These are phyloP conservation scores for Fusarium sp. DNA, from an alignment of 2,329 filamentous ascomycete genomes.

Conservation along the genomic window DNA sequence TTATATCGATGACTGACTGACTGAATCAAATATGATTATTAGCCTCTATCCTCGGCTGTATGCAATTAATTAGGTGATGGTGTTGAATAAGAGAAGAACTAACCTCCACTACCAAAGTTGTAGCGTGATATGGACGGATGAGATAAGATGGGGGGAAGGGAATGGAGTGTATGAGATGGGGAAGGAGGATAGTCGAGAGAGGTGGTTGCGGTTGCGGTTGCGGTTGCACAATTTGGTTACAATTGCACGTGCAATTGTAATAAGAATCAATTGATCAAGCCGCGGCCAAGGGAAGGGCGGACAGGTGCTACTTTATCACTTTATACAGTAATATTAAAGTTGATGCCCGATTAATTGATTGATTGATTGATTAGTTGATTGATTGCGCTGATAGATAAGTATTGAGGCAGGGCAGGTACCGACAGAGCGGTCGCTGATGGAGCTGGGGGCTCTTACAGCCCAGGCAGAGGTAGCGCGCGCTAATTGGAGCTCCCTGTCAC, in stretches of 20 bases:
- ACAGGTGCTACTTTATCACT: neutral
- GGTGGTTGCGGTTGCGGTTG: constrained; percentile 23
- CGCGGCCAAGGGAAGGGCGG: constrained; percentile 11
- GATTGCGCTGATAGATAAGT: neutral
- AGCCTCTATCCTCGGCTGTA: constrained; percentile 13
- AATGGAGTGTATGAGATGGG: constrained; percentile 20
- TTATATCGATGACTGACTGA: neutral
- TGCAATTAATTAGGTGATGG: constrained; percentile 23
- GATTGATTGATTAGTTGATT: neutral
- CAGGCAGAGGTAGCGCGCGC: constrained; percentile 36
- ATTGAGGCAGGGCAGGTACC: constrained; percentile 19
- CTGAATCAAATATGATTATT: neutral
- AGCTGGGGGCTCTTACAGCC: constrained; percentile 20
- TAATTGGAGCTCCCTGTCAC: constrained; percentile 32
- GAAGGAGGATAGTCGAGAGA: constrained; percentile 31
- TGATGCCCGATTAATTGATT: constrained; percentile 2
- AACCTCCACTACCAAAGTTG: constrained; percentile 11
- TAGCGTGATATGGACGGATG: constrained; percentile 33
- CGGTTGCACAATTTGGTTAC: constrained; percentile 38
- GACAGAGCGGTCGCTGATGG: constrained; percentile 38
- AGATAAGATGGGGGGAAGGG: constrained; percentile 21
- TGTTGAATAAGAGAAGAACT: constrained; percentile 28
- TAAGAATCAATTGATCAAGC: constrained; percentile 9
- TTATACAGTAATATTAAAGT: neutral
- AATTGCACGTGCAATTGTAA: constrained; percentile 38